Conservation (phyloP, 768 basidiomycete species). For the Rubroboletus satanas region DNA sequence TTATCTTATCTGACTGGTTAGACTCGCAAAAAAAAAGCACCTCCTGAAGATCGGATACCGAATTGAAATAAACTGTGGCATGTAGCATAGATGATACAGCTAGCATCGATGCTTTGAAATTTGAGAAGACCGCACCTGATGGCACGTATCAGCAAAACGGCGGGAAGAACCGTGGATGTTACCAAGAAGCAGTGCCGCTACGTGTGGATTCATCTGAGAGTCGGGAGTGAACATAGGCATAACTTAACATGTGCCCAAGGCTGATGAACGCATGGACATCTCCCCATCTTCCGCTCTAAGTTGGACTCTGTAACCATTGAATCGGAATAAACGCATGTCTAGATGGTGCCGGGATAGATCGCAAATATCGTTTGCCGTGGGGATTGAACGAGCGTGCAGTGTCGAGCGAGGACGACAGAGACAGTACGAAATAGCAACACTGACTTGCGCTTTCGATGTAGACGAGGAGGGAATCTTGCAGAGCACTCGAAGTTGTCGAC, state of each 20-base stretch:
- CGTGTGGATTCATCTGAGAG: background rate
- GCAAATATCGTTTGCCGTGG: background rate
- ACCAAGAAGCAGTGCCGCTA: background rate
- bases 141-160: background rate
- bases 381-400: background rate
- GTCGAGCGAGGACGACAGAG: background rate
- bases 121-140: background rate
- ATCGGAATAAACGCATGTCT: background rate
- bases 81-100: background rate
- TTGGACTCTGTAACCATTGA: background rate
- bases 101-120: background rate
- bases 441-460: background rate
- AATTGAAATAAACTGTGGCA: background rate
- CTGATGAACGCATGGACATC: background rate
- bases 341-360: background rate
- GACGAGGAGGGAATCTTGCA: background rate
- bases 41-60: background rate
- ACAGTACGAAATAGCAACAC: background rate
- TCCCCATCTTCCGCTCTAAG: background rate
- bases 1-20: slow-evolving; percentile 23
- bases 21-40: background rate
- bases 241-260: background rate
- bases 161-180: background rate
- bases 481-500: background rate
- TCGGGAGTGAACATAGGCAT: background rate